phyloP scores from a whole-genome alignment of 257 asterid species.

The Fraxinus americana region DNA sequence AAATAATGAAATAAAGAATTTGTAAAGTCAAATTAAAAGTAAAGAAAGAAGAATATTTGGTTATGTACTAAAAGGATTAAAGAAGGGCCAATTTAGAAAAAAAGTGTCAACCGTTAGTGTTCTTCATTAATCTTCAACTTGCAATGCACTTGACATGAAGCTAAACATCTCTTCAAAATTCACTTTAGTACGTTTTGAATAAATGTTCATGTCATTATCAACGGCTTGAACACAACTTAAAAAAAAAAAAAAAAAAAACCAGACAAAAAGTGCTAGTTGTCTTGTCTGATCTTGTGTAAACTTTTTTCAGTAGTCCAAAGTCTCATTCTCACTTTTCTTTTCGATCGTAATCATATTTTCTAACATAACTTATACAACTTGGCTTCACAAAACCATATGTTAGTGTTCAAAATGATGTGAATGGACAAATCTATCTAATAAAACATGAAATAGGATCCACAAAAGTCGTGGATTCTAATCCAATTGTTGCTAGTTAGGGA shows the following conservation, averaged over 20 bases:
- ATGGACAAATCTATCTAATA: slow-evolving; percentile 32
- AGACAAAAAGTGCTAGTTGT: not conserved
- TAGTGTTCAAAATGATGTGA: slow-evolving; percentile 3
- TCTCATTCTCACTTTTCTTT: not conserved
- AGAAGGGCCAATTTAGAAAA: not conserved
- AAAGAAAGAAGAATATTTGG: not conserved
- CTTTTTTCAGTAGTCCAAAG: not conserved
- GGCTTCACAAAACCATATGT: not conserved
- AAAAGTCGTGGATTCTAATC: slow-evolving; percentile 48
- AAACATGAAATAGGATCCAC: slow-evolving; percentile 43
- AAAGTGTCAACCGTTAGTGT: not conserved
- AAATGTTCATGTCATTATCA: too few species aligned
- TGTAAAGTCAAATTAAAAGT: too few species aligned
- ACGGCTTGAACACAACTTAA: not conserved
- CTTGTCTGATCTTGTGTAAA: not conserved
- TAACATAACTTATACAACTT: too few species aligned
- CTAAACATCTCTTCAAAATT: not conserved
- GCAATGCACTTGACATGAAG: not conserved
- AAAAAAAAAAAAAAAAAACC: not conserved
- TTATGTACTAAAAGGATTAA: not conserved
- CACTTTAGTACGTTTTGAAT: not conserved
- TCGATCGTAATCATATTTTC: not conserved
- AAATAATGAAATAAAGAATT: not conserved
- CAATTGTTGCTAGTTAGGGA: slow-evolving; percentile 42
- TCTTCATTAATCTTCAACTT: not conserved